Base-by-base conservation (phyloP, 2,329 filamentous ascomycete genomes). In the Ophiostoma sp. region DNA sequence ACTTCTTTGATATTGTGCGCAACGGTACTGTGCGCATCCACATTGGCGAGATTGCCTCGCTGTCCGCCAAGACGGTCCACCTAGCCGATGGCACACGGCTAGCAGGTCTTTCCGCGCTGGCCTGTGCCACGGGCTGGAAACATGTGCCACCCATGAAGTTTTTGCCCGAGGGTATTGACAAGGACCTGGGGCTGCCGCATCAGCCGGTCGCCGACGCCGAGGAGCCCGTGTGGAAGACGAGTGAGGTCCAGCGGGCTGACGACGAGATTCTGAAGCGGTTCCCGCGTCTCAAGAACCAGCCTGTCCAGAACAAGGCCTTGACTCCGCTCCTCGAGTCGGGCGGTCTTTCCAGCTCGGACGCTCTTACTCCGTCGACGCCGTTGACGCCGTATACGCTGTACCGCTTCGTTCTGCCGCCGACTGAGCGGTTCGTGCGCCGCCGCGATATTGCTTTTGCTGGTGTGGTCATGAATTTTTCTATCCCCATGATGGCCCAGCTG, bases 121-220 rank as follows among this genome's bases (percentile, higher is more conserved):
- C 88, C 73, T 88, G 85, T 76, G 85, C 84, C 22, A 91, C 88
- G 0, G 89, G 89, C 2, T 91, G 89, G 89, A 85, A 87, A 76
- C 83, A 86, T 59, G 79, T 82, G 1, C 84, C 87, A 0, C 83
- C 86, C 0, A 79, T 91, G 69, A 84, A 84, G 63, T 90, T 90
- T 77, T 77, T 87, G 11, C 84, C 85, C 0, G 80, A 82, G 39
- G 84, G 83, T 22, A 82, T 86, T 66, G 83, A 85, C 39, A 78
- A 76, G 11, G 82, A 86, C 33, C 79, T 88, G 2, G 88, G 87
- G 12, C 78, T 89, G 19, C 87, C 87, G 1, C 84, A 85, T 75
- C 52, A 70, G 63, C 6, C 77, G 76, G 17, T 81, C 19, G 61
- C 55, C 33, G 31, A 63, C 25, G 79, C 81, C 42, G 69, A 74